Evolutionary conservation across 2,329 filamentous ascomycete genomes (phyloP).

Genomic region (Bertia moriformis): DNA sequence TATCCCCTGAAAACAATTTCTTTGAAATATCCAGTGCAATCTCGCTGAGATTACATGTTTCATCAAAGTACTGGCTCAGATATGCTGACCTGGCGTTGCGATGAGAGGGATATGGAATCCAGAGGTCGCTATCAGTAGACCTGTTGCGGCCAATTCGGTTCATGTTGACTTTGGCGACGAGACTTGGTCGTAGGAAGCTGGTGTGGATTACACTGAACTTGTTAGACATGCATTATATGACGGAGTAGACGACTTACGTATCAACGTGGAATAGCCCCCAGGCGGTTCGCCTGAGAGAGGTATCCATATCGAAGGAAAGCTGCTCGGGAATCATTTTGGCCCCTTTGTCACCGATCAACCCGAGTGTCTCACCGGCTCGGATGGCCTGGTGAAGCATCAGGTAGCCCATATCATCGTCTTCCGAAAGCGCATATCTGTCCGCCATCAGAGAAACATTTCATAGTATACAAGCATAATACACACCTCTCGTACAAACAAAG

Average conservation of each 20-base stretch:
- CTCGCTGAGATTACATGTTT: constrained; percentile 15
- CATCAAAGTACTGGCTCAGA: constrained; percentile 15
- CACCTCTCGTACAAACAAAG: background rate
- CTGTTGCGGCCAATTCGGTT: constrained; percentile 6
- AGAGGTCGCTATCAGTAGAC: constrained; percentile 14
- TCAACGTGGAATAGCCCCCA: constrained; percentile 22
- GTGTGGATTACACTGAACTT: constrained; percentile 15
- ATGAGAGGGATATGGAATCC: constrained; percentile 8
- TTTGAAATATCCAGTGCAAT: constrained; percentile 18
- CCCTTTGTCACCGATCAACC: constrained; percentile 12
- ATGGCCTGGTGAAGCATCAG: constrained; percentile 19
- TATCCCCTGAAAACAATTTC: constrained; percentile 12
- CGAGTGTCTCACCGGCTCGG: constrained; percentile 14
- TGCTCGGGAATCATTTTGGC: constrained; percentile 8
- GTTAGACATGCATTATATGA: background rate
- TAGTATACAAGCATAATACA: no score
- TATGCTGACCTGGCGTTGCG: constrained; percentile 11
- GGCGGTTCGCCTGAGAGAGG: constrained; percentile 13
- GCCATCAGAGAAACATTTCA: no score
- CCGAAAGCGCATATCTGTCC: constrained; percentile 17
- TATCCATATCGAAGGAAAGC: constrained; percentile 13
- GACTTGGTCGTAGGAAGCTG: constrained; percentile 15
- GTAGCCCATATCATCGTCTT: constrained; percentile 18
- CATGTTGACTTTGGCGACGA: constrained; percentile 17
- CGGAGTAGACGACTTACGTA: constrained; percentile 12